Evolutionary conservation across 2,329 filamentous ascomycete species (phyloP), one percentile per base, ranked within the genome.

Genomic region (Hypoxylon sp.): DNA sequence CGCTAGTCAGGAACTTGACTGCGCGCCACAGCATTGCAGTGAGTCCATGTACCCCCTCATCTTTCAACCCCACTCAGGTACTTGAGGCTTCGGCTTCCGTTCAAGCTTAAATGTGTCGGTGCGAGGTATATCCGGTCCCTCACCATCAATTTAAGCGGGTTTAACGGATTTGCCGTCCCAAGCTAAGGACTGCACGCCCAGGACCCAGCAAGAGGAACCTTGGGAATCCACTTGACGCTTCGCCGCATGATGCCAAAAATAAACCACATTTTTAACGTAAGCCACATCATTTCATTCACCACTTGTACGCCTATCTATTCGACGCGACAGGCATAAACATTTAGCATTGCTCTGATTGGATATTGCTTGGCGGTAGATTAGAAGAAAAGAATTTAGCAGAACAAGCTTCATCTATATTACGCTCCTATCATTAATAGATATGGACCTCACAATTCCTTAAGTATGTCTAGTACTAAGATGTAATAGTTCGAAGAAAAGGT

Each of bases 161-260:
- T 62, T 62, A 62, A 48, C 47, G 47, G 54, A 47, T 50, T 56
- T 53, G 32, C 29, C 52, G 42, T 52, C 50, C 2, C 21, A 39
- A 37, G 50, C 19, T 7, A 8, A 32, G 11, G 31, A 32, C 29
- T 10, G 6, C 7, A 15, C 11, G 31, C 10, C 32, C 32, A 13
- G 11, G 32, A 53, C 50, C 51, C 39, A 35, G 15, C 17, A 37
- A 35, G 17, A 55, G 32, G 24, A 27, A 5, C 24, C 24, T 31
- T 42, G 24, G 47, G 35, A 52, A 46, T 52, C 37, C 51, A 44
- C 42, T 29, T 29, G 44, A 48, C 39, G 39, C 65, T 68, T 51
- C 54, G 62, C 62, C 62, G 62, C 66, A 68, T 55, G 59, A n/a
- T 69, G 56, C 67, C 61, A 67, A 67, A 69, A 67, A 67, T 69